Evolutionary conservation across 208 protist species (phyloP), one percentile per base, ranked within the genome.

Genomic region (Angomonas desouzai): DNA sequence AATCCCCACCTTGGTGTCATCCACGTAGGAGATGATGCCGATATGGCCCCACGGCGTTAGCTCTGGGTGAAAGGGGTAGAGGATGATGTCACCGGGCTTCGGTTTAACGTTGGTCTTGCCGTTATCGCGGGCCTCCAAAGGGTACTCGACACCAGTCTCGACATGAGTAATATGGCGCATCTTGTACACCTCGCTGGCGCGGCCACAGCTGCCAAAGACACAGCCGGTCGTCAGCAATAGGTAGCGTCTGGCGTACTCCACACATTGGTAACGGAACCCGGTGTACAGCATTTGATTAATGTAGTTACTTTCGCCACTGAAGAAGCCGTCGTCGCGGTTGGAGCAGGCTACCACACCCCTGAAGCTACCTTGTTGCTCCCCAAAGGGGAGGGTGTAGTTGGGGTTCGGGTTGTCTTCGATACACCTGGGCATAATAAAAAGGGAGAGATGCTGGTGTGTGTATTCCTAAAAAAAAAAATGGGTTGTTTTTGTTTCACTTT

Each of bases 261-360:
- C 82, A 59, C 82, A 92, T 48, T 92, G 86, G 64, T 92, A 89
- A 32, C 82, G 79, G 71, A 71, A 92, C 20, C 86, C 86, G 22
- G 86, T 89, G 64, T 81, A 89, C 32, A 92, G 72, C 34, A 76
- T 20, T 27, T 68, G 45, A 48, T 89, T 70, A 18, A 89, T 68
- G 66, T 89, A 89, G 68, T 92, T 85, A 66, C 73, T 83, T 68
- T 92, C 82, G 22, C 79, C 86, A 58, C 81, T 88, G 64, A 92
- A 92, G 66, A 87, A 92, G n/a, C 77, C 75, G 62, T 92, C 86
- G 43, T 92, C 80, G 34, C 74, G 74, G 68, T 92, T 92, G 11
- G 82, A 87, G 61, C 66, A 80, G 1, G 81, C 82, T 18, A 77
- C 70, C 7, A 92, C 82, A 34, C 82, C 82, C 13, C 60, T 70